A percentile compares a stretch with the other conserved stretches of the same genome.
Evolutionary conservation across 2,329 filamentous ascomycete genomes (phyloP).

Genomic region (Neoscytalidium dimidiatum): DNA sequence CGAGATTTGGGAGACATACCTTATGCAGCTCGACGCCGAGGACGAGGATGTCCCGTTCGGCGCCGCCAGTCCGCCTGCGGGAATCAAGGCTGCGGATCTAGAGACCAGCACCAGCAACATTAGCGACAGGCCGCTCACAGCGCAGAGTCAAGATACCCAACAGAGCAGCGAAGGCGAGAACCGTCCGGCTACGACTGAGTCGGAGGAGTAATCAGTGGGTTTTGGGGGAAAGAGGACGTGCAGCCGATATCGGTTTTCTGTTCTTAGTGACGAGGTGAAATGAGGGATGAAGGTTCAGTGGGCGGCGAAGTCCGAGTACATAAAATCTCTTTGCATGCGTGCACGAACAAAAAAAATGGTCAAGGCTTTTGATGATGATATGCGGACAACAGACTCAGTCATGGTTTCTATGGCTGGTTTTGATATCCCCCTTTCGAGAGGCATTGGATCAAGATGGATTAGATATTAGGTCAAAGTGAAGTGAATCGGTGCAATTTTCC

Average conservation of each 20-base stretch:
- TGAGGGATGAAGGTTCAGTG: background rate
- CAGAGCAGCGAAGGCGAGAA: constrained; percentile 13
- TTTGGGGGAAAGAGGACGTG: background rate
- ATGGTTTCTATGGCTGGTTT: background rate
- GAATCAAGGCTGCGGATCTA: constrained; percentile 35
- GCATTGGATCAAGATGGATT: too few species aligned
- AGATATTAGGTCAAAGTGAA: too few species aligned
- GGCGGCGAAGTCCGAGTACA: background rate
- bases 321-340: background rate
- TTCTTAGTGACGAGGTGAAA: background rate
- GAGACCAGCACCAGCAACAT: constrained; percentile 14
- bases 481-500: too few species aligned
- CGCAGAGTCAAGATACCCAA: constrained; percentile 20
- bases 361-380: background rate
- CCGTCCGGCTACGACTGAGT: constrained; percentile 8
- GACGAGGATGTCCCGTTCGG: constrained; percentile 67
- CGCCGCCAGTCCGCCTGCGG: constrained; percentile 33
- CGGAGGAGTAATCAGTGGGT: background rate
- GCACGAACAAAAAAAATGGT: background rate
- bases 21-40: constrained; percentile 92
- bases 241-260: background rate
- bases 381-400: background rate
- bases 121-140: constrained; percentile 14
- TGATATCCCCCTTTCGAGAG: too few species aligned
- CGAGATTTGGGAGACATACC: constrained; percentile 97